These are phyloP conservation scores for Rhazya stricta DNA, from an alignment of 257 asterid species.

Conservation along the genomic window DNA sequence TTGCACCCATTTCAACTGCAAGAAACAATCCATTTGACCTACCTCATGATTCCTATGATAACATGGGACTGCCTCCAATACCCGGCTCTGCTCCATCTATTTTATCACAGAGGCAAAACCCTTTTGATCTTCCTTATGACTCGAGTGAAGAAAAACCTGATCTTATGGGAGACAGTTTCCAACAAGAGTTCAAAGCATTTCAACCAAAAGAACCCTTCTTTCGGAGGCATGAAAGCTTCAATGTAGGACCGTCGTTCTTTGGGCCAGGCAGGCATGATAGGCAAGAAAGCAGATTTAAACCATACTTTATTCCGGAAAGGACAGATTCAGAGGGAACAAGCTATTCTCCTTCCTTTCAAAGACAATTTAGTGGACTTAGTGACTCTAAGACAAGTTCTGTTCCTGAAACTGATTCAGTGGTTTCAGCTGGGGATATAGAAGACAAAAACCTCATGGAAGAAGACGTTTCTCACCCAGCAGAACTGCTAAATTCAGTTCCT, in stretches of 20 bases:
- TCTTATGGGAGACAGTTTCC: conserved; percentile 62
- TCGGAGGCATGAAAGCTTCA: conserved; percentile 72
- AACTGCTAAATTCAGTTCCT: conserved; percentile 29
- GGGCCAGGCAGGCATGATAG: conserved; percentile 48
- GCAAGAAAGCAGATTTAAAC: conserved; percentile 52
- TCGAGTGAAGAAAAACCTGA: conserved; percentile 80
- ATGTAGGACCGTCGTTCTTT: conserved; percentile 51
- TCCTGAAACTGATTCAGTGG: conserved; percentile 67
- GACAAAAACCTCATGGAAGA: conserved; percentile 40
- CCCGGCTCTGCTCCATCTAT: conserved; percentile 96
- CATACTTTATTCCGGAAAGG: conserved; percentile 59
- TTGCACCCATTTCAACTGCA: conserved; percentile 62
- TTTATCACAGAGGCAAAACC: conserved; percentile 64
- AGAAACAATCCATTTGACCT: conserved; percentile 67
- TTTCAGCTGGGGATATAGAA: conserved; percentile 57
- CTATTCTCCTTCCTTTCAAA: conserved; percentile 45
- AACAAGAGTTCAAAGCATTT: conserved; percentile 46
- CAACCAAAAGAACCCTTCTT: conserved; percentile 54
- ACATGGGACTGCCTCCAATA: conserved; percentile 60
- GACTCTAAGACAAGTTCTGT: conserved; percentile 74
- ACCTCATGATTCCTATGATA: conserved; percentile 43
- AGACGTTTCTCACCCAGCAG: conserved; percentile 23
- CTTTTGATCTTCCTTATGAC: conserved; percentile 85
- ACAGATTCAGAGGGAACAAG: conserved; percentile 48
- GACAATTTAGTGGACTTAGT: conserved; percentile 72